Evolutionary conservation across 768 basidiomycete species (phyloP).

Genomic region (Chlorophyllum brunneum): DNA sequence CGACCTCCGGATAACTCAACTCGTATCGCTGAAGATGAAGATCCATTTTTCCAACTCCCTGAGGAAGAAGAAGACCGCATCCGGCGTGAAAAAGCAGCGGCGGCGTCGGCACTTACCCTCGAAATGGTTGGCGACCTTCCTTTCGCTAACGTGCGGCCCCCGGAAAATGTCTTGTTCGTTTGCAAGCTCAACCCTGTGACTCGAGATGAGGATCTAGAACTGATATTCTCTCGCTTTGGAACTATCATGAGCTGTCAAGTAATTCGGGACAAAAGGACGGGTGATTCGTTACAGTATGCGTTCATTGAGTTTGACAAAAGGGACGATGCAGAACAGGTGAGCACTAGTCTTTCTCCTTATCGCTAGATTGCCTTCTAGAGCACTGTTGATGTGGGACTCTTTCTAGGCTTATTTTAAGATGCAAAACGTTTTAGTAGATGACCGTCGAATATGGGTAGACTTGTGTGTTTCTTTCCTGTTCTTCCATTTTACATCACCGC

Average conservation of each 20-base stretch:
- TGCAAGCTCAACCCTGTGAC: slow-evolving; percentile 98
- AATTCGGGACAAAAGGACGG: slow-evolving; percentile 92
- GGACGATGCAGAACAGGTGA: slow-evolving; percentile 90
- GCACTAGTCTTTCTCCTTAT: slow-evolving; percentile 16
- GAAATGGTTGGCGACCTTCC: slow-evolving; percentile 99
- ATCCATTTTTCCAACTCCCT: slow-evolving; percentile 74
- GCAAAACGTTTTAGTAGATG: slow-evolving; percentile 98
- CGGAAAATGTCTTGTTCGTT: slow-evolving; percentile 97
- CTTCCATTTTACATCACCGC: not conserved
- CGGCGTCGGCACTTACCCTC: slow-evolving; percentile 90
- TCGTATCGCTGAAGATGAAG: slow-evolving; percentile 94
- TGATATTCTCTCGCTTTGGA: slow-evolving; percentile 96
- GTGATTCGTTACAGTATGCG: slow-evolving; percentile 96
- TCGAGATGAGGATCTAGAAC: slow-evolving; percentile 90
- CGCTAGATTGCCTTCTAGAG: slow-evolving; percentile 2
- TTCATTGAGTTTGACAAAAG: slow-evolving; percentile 97
- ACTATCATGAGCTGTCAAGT: slow-evolving; percentile 97
- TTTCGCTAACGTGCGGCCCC: slow-evolving; percentile 95
- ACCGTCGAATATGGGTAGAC: slow-evolving; percentile 98
- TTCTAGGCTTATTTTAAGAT: slow-evolving; percentile 95
- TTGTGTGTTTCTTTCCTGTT: slow-evolving; percentile 59
- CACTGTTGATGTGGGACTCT: not conserved
- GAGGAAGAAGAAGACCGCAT: slow-evolving; percentile 83
- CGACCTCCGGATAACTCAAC: slow-evolving; percentile 82
- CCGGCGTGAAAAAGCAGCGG: slow-evolving; percentile 84